A percentile compares a stretch with the other conserved stretches of the same genome.
These are phyloP conservation scores for Dimocarpus longan DNA, from an alignment of 345 rosid species.

Conservation along the genomic window DNA sequence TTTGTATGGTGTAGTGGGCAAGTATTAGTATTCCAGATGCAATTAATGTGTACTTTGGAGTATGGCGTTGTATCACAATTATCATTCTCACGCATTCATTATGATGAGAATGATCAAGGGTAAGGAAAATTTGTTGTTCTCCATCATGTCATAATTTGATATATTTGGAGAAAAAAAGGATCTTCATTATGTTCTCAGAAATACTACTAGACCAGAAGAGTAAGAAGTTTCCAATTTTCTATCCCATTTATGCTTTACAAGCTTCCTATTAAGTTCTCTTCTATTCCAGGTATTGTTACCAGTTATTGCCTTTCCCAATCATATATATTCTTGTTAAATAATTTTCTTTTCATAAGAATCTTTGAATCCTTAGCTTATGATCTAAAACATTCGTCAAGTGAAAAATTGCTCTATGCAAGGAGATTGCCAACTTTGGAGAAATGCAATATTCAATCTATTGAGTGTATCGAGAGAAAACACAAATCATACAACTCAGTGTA, in stretches of 20 bases:
- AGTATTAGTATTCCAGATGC: not conserved
- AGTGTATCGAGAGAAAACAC: not conserved
- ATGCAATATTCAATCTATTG: not conserved
- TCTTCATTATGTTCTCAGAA: not conserved
- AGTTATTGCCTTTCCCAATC: not conserved
- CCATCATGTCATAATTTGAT: not conserved
- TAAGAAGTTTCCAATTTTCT: not conserved
- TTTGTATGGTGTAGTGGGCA: not conserved
- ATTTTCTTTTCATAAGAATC: not conserved
- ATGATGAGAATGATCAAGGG: not conserved
- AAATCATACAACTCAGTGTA: not conserved
- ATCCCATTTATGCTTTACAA: not conserved
- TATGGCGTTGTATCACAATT: no score
- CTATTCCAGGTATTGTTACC: not conserved
- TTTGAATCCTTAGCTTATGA: not conserved
- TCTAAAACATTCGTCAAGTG: not conserved
- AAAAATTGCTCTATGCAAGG: not conserved
- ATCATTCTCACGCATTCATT: not conserved
- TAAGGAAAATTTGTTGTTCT: not conserved
- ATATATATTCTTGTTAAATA: no score
- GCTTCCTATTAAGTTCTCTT: not conserved
- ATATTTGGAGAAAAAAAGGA: not conserved
- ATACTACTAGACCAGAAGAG: not conserved
- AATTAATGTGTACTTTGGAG: not conserved
- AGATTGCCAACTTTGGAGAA: not conserved